phyloP scores from a whole-genome alignment of 2,329 filamentous ascomycete genomes.

The Neonectria sp. region DNA sequence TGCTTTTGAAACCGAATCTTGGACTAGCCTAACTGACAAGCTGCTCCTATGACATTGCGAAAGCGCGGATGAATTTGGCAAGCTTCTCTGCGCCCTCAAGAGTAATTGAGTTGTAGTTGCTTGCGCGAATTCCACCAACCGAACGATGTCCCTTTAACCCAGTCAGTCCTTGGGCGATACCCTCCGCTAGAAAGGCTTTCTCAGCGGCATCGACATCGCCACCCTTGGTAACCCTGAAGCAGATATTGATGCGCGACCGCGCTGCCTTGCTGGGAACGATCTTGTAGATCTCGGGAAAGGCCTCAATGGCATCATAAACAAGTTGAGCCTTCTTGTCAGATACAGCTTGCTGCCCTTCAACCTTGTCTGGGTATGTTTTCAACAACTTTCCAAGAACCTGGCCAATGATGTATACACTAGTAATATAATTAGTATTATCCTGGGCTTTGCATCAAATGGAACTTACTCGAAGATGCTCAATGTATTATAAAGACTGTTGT shows the following conservation, averaged over 20 bases:
- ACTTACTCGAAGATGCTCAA: conserved; percentile 88
- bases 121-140: conserved; percentile 79
- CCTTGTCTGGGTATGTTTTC: conserved; percentile 75
- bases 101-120: conserved; percentile 91
- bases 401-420: conserved; percentile 87
- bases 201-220: conserved; percentile 79
- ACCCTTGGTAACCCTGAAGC: conserved; percentile 80
- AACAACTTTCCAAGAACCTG: conserved; percentile 87
- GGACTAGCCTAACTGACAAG: too few relatives aligned
- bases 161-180: conserved; percentile 76
- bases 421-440: conserved; percentile 26
- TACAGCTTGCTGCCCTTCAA: conserved; percentile 83
- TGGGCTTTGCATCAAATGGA: too few relatives aligned
- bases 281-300: conserved; percentile 79
- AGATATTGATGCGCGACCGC: conserved; percentile 95
- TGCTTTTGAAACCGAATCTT: neutral
- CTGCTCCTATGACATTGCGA: conserved; percentile 55
- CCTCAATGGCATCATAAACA: conserved; percentile 85
- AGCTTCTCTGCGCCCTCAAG: conserved; percentile 78
- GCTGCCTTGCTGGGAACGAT: conserved; percentile 82
- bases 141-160: conserved; percentile 92
- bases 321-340: conserved; percentile 81
- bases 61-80: conserved; percentile 71
- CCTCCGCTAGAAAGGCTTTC: conserved; percentile 83
- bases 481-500: conserved; percentile 97